Evolutionary conservation across 2,329 filamentous ascomycete species (phyloP).

Genomic region (Penicillium decumbens): DNA sequence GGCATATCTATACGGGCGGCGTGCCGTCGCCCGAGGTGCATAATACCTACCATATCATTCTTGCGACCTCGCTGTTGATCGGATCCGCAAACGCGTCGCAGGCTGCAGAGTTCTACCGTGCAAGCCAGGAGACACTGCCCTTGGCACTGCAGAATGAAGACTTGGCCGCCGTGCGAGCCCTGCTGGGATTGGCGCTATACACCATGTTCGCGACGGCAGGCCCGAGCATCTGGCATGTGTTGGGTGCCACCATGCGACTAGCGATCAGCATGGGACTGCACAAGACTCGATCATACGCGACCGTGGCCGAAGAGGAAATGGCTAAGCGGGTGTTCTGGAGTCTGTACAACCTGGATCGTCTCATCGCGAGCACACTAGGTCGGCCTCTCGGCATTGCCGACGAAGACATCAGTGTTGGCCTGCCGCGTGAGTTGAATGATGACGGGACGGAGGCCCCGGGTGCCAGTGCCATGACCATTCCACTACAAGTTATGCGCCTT

Average conservation of each 20-base stretch:
- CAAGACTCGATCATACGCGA: slow-evolving; percentile 28
- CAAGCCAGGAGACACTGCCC: slow-evolving; percentile 33
- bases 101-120: slow-evolving; percentile 34
- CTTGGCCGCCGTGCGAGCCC: slow-evolving; percentile 33
- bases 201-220: slow-evolving; percentile 38
- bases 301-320: slow-evolving; percentile 37
- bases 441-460: slow-evolving; percentile 37
- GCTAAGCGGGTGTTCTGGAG: slow-evolving; percentile 44
- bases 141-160: slow-evolving; percentile 38
- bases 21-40: slow-evolving; percentile 32
- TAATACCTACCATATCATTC: slow-evolving; percentile 36
- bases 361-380: slow-evolving; percentile 39
- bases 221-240: slow-evolving; percentile 40
- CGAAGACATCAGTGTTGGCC: slow-evolving; percentile 39
- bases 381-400: slow-evolving; percentile 41
- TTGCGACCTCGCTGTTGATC: slow-evolving; percentile 35
- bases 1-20: slow-evolving; percentile 34
- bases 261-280: slow-evolving; percentile 38
- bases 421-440: slow-evolving; percentile 39
- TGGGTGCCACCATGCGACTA: slow-evolving; percentile 37
- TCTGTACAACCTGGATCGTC: slow-evolving; percentile 42
- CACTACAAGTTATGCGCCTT: slow-evolving; percentile 34
- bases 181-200: slow-evolving; percentile 37
- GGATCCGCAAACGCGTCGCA: slow-evolving; percentile 29
- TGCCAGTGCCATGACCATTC: slow-evolving; percentile 37